Percentiles rank a stretch among this genome's conserved stretches.
Conservation (phyloP, 176 grass and related monocot genomes). For the Raddia guianensis region DNA sequence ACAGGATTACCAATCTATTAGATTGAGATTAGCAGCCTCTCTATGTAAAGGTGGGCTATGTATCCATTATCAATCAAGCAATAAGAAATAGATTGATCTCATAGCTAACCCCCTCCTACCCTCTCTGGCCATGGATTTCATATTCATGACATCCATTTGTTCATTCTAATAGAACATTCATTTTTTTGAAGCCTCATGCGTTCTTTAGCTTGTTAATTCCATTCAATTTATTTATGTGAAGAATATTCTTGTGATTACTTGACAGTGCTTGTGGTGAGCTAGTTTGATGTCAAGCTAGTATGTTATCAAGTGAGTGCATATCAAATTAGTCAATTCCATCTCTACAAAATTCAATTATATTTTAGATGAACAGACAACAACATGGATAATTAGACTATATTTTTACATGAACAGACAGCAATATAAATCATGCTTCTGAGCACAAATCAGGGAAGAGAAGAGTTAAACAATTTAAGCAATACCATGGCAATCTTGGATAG, state of each 20-base stretch:
- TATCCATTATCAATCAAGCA: too few relatives aligned
- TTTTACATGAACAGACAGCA: background rate
- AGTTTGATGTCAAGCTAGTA: slow-evolving; percentile 16
- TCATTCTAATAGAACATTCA: background rate
- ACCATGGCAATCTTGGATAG: background rate
- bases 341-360: slow-evolving; percentile 1
- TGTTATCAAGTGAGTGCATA: background rate
- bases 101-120: too few relatives aligned
- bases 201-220: background rate
- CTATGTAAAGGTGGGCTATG: too few relatives aligned
- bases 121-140: background rate
- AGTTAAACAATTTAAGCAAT: background rate
- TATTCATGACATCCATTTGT: background rate
- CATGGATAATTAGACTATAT: slow-evolving; percentile 7
- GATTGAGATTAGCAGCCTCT: too few relatives aligned
- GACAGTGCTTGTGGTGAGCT: background rate
- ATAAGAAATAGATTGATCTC: too few relatives aligned
- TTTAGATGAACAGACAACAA: background rate
- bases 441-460: background rate
- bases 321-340: slow-evolving; percentile 1
- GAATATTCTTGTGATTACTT: background rate
- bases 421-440: background rate
- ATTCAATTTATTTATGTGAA: background rate
- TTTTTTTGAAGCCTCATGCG: background rate
- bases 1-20: too few relatives aligned